These are phyloP conservation scores for Arthrobotrys musiformis DNA, from an alignment of 2,329 filamentous ascomycete genomes.

Conservation along the genomic window DNA sequence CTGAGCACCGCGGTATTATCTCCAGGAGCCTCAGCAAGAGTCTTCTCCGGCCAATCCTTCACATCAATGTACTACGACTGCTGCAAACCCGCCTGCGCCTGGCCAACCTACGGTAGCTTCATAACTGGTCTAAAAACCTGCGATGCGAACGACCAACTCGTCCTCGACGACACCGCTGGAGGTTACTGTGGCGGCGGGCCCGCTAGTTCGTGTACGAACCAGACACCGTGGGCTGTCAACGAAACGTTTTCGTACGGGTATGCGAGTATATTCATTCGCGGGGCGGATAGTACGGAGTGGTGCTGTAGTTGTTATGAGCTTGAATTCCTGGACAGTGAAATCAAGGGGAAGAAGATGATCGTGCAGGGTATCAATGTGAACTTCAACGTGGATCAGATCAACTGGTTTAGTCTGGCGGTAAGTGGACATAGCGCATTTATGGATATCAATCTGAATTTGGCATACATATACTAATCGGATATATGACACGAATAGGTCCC, in stretches of 20 bases:
- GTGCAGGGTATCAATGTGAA: slow-evolving; percentile 71
- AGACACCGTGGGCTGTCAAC: slow-evolving; percentile 73
- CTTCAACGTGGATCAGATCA: slow-evolving; percentile 48
- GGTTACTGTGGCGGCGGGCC: slow-evolving; percentile 70
- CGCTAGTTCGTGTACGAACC: slow-evolving; percentile 72
- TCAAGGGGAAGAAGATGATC: slow-evolving; percentile 72
- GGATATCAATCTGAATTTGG: not conserved
- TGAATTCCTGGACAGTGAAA: slow-evolving; percentile 67
- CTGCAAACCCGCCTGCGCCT: slow-evolving; percentile 75
- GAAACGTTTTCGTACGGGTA: slow-evolving; percentile 72
- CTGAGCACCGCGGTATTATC: slow-evolving; percentile 20
- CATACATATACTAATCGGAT: not conserved
- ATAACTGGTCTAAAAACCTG: slow-evolving; percentile 56
- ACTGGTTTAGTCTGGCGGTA: slow-evolving; percentile 50
- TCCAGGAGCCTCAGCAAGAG: not conserved
- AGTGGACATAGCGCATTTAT: not conserved
- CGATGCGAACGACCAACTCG: slow-evolving; percentile 40
- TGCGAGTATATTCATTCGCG: slow-evolving; percentile 70
- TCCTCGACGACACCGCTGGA: slow-evolving; percentile 42
- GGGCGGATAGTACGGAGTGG: slow-evolving; percentile 70
- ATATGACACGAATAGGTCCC: slow-evolving; percentile 33
- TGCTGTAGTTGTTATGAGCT: slow-evolving; percentile 75
- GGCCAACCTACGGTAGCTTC: slow-evolving; percentile 56
- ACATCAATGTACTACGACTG: slow-evolving; percentile 67
- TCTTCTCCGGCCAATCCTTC: slow-evolving; percentile 42